phyloP scores from a whole-genome alignment of 2,329 filamentous ascomycete genomes.

The Pestalotiopsis sp. region DNA sequence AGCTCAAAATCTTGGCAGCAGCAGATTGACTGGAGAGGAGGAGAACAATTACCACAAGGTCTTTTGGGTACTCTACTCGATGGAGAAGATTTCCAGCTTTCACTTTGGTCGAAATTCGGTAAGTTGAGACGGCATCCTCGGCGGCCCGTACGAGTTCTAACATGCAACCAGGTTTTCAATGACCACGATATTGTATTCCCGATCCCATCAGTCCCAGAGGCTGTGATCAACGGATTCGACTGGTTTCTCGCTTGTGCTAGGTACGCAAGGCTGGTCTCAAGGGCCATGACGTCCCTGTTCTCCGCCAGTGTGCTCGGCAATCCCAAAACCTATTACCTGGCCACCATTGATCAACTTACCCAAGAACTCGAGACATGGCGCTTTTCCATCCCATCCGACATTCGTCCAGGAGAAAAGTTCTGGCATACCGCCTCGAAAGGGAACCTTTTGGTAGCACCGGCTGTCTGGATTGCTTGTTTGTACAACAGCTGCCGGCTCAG shows the following conservation, averaged over 20 bases:
- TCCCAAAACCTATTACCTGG: slow-evolving; percentile 25
- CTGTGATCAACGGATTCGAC: slow-evolving; percentile 24
- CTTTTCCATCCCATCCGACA: slow-evolving; percentile 24
- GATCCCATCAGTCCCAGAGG: slow-evolving; percentile 25
- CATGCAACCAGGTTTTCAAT: slow-evolving; percentile 25
- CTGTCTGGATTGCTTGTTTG: slow-evolving; percentile 26
- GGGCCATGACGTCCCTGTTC: slow-evolving; percentile 31
- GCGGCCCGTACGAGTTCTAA: neutral
- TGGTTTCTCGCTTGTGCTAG: slow-evolving; percentile 29
- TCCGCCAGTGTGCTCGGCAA: slow-evolving; percentile 29
- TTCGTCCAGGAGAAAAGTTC: slow-evolving; percentile 20
- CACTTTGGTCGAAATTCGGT: slow-evolving; percentile 33
- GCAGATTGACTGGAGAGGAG: slow-evolving; percentile 18
- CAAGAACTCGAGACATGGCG: slow-evolving; percentile 33
- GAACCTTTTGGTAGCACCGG: slow-evolving; percentile 4
- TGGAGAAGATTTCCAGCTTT: slow-evolving; percentile 23
- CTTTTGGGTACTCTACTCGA: slow-evolving; percentile 22
- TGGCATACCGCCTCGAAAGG: slow-evolving; percentile 10
- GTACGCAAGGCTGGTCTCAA: slow-evolving; percentile 29
- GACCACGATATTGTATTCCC: slow-evolving; percentile 35
- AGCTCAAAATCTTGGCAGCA: slow-evolving; percentile 30
- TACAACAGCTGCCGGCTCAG: slow-evolving; percentile 31
- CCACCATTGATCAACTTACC: slow-evolving; percentile 27
- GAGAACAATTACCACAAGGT: slow-evolving; percentile 26
- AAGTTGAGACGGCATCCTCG: slow-evolving; percentile 4